phyloP scores from a whole-genome alignment of 345 rosid genomes.

The Abelmoschus esculentus region DNA sequence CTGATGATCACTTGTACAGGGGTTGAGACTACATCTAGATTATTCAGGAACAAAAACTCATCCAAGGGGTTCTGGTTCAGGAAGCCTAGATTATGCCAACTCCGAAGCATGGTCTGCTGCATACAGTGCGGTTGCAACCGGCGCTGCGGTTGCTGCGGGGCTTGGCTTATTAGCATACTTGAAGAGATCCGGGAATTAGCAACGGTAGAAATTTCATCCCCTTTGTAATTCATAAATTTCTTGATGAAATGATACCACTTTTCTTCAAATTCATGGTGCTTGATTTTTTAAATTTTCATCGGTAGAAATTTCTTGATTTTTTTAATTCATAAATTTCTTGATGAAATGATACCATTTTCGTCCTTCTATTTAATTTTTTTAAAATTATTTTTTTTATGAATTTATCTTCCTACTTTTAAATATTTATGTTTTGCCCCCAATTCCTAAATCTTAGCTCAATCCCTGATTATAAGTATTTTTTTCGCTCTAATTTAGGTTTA shows the following conservation, averaged over 20 bases:
- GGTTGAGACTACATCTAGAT: constrained; percentile 82
- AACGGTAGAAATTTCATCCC: not conserved
- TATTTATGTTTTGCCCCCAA: not conserved
- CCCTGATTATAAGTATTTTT: too few species aligned
- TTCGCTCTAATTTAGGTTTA: too few species aligned
- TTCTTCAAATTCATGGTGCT: constrained; percentile 8
- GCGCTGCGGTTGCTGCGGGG: constrained; percentile 89
- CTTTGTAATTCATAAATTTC: not conserved
- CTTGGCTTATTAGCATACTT: constrained; percentile 80
- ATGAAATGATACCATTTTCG: not conserved
- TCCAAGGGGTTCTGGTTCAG: constrained; percentile 33
- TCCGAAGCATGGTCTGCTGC: constrained; percentile 89
- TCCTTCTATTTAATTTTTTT: too few species aligned
- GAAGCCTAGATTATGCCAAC: constrained; percentile 49
- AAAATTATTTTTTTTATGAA: too few species aligned
- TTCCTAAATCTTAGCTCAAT: too few species aligned
- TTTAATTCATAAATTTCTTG: not conserved
- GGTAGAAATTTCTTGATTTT: not conserved
- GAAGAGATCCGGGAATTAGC: constrained; percentile 45
- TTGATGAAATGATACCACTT: not conserved
- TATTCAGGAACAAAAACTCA: constrained; percentile 41
- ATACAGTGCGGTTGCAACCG: constrained; percentile 79
- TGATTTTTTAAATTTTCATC: too few species aligned
- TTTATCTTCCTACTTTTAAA: too few species aligned
- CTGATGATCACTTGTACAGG: constrained; percentile 40